Evolutionary conservation across 768 basidiomycete species (phyloP).

Genomic region (Imleria badia): DNA sequence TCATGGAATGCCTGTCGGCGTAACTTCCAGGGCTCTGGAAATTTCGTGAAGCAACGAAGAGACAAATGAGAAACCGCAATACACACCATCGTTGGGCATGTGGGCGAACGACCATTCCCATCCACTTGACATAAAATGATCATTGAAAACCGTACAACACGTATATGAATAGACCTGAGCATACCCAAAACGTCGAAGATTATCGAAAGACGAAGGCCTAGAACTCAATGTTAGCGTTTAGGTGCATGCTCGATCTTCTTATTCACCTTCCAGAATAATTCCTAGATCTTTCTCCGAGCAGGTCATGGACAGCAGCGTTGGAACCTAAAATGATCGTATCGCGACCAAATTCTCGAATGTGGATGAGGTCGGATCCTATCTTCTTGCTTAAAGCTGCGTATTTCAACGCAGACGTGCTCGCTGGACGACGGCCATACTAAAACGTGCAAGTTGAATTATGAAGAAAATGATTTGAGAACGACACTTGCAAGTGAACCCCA

Average conservation of each 20-base stretch:
- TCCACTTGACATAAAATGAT: neutral
- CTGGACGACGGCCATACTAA: slow-evolving; percentile 20
- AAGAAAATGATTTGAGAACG: neutral
- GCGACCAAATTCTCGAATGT: slow-evolving; percentile 2
- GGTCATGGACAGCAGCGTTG: neutral
- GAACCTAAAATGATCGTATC: slow-evolving; percentile 3
- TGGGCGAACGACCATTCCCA: slow-evolving; percentile 9
- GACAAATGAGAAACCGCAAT: neutral
- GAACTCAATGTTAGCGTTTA: neutral
- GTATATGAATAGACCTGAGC: neutral
- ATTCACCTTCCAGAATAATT: slow-evolving; percentile 6
- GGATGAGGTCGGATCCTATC: slow-evolving; percentile 1
- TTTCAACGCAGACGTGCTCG: slow-evolving; percentile 1
- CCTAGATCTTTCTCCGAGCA: slow-evolving; percentile 4
- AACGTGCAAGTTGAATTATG: too few species aligned
- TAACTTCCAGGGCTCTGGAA: neutral
- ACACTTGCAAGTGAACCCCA: slow-evolving; percentile 4
- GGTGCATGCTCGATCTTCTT: neutral
- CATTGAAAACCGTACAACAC: neutral
- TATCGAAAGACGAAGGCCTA: neutral
- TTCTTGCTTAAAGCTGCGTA: slow-evolving; percentile 2
- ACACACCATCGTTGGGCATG: slow-evolving; percentile 5
- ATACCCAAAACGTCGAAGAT: slow-evolving; percentile 7
- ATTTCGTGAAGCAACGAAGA: neutral
- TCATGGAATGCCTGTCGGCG: slow-evolving; percentile 6